phyloP scores from a whole-genome alignment of 148 eudicot genomes.

The Vaccinium corymbosum region DNA sequence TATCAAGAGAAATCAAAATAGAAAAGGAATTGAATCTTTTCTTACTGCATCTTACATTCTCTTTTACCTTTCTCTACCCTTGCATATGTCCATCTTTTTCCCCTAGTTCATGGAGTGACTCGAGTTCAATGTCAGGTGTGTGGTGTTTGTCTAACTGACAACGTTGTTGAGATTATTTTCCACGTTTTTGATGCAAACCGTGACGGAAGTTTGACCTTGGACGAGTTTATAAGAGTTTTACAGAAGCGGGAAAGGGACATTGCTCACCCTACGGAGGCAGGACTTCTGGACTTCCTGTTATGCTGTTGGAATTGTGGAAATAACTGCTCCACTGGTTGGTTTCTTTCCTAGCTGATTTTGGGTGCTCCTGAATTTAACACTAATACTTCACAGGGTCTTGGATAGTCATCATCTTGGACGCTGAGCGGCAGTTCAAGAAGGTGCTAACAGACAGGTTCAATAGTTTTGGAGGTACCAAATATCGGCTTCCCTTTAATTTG shows the following conservation, averaged over 20 bases:
- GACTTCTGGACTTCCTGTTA: slow-evolving; percentile 33
- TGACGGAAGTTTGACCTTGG: slow-evolving; percentile 49
- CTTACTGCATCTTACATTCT: neutral
- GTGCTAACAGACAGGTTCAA: neutral
- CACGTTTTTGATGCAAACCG: slow-evolving; percentile 58
- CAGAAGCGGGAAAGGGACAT: slow-evolving; percentile 52
- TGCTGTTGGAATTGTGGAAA: slow-evolving; percentile 47
- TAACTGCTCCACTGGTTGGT: slow-evolving; percentile 23
- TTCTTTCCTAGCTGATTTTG: slow-evolving; percentile 18
- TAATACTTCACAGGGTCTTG: neutral
- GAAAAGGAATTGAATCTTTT: neutral
- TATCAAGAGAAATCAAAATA: neutral
- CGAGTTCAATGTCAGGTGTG: slow-evolving; percentile 38
- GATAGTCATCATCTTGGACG: neutral
- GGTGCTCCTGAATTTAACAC: neutral
- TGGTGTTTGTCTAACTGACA: slow-evolving; percentile 42
- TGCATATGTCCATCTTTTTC: neutral
- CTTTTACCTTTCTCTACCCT: neutral
- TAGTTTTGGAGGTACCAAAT: neutral
- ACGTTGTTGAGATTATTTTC: slow-evolving; percentile 49
- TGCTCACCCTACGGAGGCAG: slow-evolving; percentile 38
- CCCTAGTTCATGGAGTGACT: neutral
- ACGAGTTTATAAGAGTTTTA: slow-evolving; percentile 52
- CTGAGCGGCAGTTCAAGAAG: neutral
- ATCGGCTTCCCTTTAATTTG: neutral